Evolutionary conservation across 1,284 basidiomycete species (phyloP).

Genomic region (Cryptococcus sp.): DNA sequence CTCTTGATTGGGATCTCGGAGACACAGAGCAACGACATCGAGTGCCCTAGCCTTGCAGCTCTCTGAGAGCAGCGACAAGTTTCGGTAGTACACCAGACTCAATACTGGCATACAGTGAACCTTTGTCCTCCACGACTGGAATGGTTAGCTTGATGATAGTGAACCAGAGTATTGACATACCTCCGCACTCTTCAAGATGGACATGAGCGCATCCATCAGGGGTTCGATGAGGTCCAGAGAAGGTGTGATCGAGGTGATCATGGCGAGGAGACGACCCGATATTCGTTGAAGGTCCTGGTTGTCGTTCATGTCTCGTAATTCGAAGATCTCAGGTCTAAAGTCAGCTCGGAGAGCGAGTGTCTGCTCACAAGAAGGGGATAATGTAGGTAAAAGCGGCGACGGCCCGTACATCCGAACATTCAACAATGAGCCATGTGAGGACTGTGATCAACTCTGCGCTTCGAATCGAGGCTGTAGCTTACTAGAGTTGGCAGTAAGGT

Average conservation of each 20-base stretch:
- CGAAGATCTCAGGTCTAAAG: constrained; percentile 45
- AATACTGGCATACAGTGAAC: constrained; percentile 52
- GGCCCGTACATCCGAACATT: constrained; percentile 68
- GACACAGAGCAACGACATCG: constrained; percentile 71
- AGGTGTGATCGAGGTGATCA: constrained; percentile 50
- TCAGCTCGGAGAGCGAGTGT: constrained; percentile 3
- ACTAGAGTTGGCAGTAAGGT: constrained; percentile 67
- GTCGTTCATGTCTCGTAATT: constrained; percentile 48
- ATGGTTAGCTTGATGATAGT: constrained; percentile 1
- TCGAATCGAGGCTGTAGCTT: constrained; percentile 1
- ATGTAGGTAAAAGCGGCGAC: constrained; percentile 70
- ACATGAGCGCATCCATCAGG: constrained; percentile 46
- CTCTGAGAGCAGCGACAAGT: constrained; percentile 70
- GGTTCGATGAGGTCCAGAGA: constrained; percentile 49
- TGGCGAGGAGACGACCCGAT: constrained; percentile 47
- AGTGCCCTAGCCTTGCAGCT: constrained; percentile 64
- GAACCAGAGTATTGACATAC: constrained; percentile 20
- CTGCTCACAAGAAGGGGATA: constrained; percentile 66
- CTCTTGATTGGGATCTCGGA: constrained; percentile 87
- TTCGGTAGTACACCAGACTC: constrained; percentile 51
- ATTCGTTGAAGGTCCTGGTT: constrained; percentile 47
- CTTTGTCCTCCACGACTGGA: constrained; percentile 51
- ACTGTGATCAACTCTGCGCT: constrained; percentile 35
- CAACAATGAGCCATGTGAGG: constrained; percentile 70
- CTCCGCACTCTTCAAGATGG: constrained; percentile 45